Base-by-base conservation (phyloP, 495 filamentous ascomycete genomes). In the Penicillium simplicissimum region DNA sequence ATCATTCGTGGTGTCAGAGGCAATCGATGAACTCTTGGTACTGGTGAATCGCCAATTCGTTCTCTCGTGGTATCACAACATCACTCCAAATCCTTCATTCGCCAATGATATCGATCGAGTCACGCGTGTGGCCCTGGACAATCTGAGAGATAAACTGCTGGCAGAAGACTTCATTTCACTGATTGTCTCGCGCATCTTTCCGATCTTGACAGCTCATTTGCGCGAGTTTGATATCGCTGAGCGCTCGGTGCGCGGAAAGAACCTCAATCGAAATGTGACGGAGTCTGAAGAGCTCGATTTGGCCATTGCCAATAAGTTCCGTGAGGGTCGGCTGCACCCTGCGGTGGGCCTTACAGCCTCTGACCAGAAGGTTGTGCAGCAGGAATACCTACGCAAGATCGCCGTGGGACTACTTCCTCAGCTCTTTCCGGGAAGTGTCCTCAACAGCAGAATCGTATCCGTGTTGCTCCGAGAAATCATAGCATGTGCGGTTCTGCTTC, bases 251-350 rank as follows among this genome's bases (percentile, higher is more conserved):
- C 84, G 95, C 61, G 96, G 96, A 25, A 89, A 88, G 65, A 88
- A 96, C 71, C 76, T 98, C 61, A 92, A 90, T 62, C 86, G 90
- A 37, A 92, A 88, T 71, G 87, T 99, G 34, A 99, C 96, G 10
- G 96, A 99, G 74, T 96, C 93, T 2, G 93, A 96, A 65, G 96
- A 98, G 79, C 79, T 99, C 60, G 90, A 97, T 74, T 79, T 96
- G 63, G 95, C 95, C 1, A 96, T 98, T 71, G 95, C 95, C 51
- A 88, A 82, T 25, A 98, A 96, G 75, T 99, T 94, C 73, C 87
- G 84, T 47, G 88, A 95, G 70, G 95, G 95, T 36, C 90, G 89
- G 60, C 76, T 99, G 58, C 96, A 99, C 71, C 85, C 91, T 21
- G 96, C 95, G 13, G 93, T 90, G n/a, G 89, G 87, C 7, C 73